Conservation (phyloP, 1,284 basidiomycete genomes). For the Marasmius oreades region DNA sequence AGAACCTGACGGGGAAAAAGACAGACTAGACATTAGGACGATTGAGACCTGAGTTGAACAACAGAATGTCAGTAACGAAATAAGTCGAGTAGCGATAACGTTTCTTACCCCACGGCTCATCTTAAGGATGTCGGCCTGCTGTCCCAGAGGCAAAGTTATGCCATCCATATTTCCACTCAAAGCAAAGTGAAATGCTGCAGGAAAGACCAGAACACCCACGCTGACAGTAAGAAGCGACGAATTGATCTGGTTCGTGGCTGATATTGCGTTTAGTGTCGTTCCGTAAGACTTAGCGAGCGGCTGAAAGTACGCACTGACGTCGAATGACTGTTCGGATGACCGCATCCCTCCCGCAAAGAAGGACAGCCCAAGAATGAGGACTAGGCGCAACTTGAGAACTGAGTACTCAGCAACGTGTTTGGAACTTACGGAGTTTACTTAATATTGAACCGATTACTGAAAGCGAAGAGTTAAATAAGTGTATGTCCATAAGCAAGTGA, state of each 20-base stretch:
- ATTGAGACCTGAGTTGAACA: slow-evolving; percentile 48
- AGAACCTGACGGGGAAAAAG: background rate
- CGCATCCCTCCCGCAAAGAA: slow-evolving; percentile 77
- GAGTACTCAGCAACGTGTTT: slow-evolving; percentile 1
- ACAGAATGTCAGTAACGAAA: background rate
- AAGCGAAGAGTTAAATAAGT: background rate
- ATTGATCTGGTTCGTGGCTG: slow-evolving; percentile 78
- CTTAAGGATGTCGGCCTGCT: slow-evolving; percentile 58
- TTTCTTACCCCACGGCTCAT: slow-evolving; percentile 82
- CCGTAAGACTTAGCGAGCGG: slow-evolving; percentile 1
- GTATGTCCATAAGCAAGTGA: background rate
- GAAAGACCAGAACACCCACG: slow-evolving; percentile 76
- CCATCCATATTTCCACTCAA: slow-evolving; percentile 36
- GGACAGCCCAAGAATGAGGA: slow-evolving; percentile 73
- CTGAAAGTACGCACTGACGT: slow-evolving; percentile 48
- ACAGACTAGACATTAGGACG: slow-evolving; percentile 67
- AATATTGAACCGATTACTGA: slow-evolving; percentile 78
- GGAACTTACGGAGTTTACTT: slow-evolving; percentile 64
- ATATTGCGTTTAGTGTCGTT: background rate
- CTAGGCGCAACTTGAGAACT: slow-evolving; percentile 24
- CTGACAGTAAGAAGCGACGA: slow-evolving; percentile 80
- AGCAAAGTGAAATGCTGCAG: slow-evolving; percentile 72
- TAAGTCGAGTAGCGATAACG: background rate
- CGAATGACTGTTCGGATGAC: slow-evolving; percentile 77
- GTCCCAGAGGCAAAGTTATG: slow-evolving; percentile 25